Evolutionary conservation across 2,329 filamentous ascomycete species (phyloP), one percentile per base, ranked within the genome.

Genomic region (Colletotrichum abscissum): DNA sequence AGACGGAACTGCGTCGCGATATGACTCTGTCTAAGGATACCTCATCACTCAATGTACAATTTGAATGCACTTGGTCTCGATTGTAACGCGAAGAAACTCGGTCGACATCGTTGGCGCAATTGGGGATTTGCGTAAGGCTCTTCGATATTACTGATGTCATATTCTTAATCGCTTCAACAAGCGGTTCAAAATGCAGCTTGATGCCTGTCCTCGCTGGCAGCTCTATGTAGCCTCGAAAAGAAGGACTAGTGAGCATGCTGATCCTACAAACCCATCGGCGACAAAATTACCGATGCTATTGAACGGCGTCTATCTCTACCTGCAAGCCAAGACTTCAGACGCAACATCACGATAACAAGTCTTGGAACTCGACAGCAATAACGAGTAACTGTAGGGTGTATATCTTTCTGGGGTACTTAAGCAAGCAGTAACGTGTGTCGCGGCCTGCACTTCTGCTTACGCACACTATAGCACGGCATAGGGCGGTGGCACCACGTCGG

Each of bases 401-500:
- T 19, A 19, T n/a, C 42, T 9, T 46, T n/a, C 3, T n/a, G 19
- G 19, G 42, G 42, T n/a, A 46, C 16, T 19, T 46, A 1, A 4
- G 19, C 19, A 19, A 0, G 16, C 3, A 46, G 16, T 46, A 9
- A 46, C 19, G 16, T 46, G 42, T n/a, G 42, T 49, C 38, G 42
- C 42, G 16, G 42, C 16, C 38, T 42, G 38, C 38, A 8, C 16
- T 42, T 42, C 38, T 42, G 38, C 38, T 24, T 24, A n/a, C 60
- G 7, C 42, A 54, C n/a, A 11, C 12, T 28, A 22, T 19, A 49
- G 19, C 42, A 49, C 42, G 19, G 19, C 28, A 33, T 57, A 54
- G 19, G 30, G 65, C 69, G 66, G 70, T 56, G 54, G 52, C 59
- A 69, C 70, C 59, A 69, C 5, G 66, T 69, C 55, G 59, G 70